Percentiles rank a stretch among this genome's conserved stretches.
phyloP scores from a whole-genome alignment of 257 asterid genomes.

The Fraxinus quadrangulata region DNA sequence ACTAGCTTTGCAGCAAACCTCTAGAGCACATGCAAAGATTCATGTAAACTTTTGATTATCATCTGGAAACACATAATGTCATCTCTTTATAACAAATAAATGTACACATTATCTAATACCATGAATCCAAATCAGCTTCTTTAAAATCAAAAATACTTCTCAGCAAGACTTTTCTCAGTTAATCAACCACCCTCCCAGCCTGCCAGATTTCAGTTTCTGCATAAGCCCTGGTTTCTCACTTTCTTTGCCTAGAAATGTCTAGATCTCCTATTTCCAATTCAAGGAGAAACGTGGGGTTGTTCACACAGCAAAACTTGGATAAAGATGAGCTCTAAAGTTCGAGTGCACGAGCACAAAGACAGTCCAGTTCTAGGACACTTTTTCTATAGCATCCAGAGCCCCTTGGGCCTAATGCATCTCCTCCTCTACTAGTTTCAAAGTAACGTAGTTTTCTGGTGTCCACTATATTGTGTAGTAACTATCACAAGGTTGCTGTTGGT shows the following conservation, averaged over 20 bases:
- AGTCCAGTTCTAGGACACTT: neutral
- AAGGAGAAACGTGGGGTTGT: neutral
- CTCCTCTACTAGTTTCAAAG: neutral
- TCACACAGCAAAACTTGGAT: neutral
- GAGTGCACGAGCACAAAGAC: neutral
- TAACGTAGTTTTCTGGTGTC: neutral
- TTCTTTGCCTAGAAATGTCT: neutral
- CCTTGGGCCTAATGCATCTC: neutral
- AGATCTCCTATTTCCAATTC: neutral
- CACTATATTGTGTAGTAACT: neutral
- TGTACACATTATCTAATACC: neutral
- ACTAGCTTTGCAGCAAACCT: neutral
- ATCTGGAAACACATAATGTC: neutral
- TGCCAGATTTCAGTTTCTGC: neutral
- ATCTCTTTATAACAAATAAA: neutral
- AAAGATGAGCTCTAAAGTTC: neutral
- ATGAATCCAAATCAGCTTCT: neutral
- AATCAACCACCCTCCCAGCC: neutral
- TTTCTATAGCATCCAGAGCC: neutral
- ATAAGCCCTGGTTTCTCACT: neutral
- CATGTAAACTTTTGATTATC: neutral
- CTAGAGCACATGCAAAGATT: neutral
- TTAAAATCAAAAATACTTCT: too few species aligned
- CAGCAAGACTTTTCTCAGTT: neutral
- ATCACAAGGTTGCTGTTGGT: neutral